Evolutionary conservation across 2,329 filamentous ascomycete genomes (phyloP).

Genomic region (Fusarium dimerum): DNA sequence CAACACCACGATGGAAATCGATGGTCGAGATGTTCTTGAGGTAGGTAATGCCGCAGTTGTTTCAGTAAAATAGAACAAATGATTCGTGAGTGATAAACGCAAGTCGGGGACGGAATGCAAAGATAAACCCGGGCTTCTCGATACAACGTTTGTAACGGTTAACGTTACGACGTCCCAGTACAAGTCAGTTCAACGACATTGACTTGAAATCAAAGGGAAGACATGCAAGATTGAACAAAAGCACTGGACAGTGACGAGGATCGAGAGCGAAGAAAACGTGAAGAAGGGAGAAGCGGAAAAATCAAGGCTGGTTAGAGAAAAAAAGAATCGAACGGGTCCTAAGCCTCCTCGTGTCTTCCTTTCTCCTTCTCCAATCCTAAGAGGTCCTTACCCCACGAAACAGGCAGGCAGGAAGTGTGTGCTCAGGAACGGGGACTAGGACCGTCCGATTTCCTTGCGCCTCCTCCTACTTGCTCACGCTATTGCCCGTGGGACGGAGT

Average conservation of each 20-base stretch:
- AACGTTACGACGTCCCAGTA: neutral
- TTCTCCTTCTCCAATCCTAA: neutral
- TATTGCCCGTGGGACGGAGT: neutral
- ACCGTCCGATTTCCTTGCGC: neutral
- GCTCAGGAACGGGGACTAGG: neutral
- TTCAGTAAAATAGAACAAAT: neutral
- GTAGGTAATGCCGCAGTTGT: neutral
- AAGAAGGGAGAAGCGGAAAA: neutral
- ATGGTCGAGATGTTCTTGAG: neutral
- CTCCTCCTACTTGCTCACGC: neutral
- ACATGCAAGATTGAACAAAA: neutral
- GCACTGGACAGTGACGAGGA: neutral
- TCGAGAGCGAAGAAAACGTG: neutral
- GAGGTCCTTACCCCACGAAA: neutral
- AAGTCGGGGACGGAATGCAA: neutral
- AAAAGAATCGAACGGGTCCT: neutral
- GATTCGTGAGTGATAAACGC: neutral
- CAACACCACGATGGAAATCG: neutral
- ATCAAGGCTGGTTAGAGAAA: neutral
- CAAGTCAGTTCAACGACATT: neutral
- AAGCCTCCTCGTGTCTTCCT: neutral
- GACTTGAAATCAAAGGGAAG: neutral
- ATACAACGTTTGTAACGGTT: neutral
- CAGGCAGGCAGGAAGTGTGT: neutral
- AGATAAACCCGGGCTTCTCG: neutral